Evolutionary conservation across 371 early-diverging fungal genomes (phyloP), one percentile per base, ranked within the genome.

Genomic region (Mortierella sp.): DNA sequence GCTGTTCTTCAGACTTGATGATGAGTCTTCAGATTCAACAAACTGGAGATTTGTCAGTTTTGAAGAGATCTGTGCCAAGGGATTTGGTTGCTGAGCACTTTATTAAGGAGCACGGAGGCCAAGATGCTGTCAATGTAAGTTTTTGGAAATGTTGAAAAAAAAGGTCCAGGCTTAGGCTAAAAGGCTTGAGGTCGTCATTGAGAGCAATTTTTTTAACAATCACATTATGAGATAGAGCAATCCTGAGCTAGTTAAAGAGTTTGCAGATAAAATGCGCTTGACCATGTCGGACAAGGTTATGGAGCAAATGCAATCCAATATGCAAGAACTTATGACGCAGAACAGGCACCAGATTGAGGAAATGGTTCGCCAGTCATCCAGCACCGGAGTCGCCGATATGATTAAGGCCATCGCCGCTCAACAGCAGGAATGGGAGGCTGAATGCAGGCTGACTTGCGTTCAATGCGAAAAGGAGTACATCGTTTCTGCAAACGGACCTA

Each of bases 1-100:
- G 57, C 6, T 73, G 80, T 70, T 74, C 85, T 6, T 67, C 73
- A 30, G 88, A 88, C 43, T 75, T 88, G 62, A 85, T 88, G 86
- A 62, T 88, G 35, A 85, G 84, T 58, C 57, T 88, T 45, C 88
- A 88, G 57, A 87, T 88, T 32, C 87, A 87, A 54, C 87, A 87
- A 59, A 85, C 88, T 9, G 83, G 77, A 2, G 85, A 87, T 51
- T 57, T 88, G 14, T 75, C 83, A 16, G 72, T 86, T 32, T 72
- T 88, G 18, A 59, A 72, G 24, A 66, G 83, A 55, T 47, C 68
- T 2, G 62, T 86, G 6, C 84, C 84, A 12, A 40, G 64, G 2
- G 87, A 87, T 72, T 43, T 68, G 4, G 72, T 81, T 55, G 88
- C 87, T 35, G 57, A 79, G 43, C 30, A 61, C 12, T 88, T 88